phyloP scores from a whole-genome alignment of 495 filamentous ascomycete genomes.

The Bacidia rubella region DNA sequence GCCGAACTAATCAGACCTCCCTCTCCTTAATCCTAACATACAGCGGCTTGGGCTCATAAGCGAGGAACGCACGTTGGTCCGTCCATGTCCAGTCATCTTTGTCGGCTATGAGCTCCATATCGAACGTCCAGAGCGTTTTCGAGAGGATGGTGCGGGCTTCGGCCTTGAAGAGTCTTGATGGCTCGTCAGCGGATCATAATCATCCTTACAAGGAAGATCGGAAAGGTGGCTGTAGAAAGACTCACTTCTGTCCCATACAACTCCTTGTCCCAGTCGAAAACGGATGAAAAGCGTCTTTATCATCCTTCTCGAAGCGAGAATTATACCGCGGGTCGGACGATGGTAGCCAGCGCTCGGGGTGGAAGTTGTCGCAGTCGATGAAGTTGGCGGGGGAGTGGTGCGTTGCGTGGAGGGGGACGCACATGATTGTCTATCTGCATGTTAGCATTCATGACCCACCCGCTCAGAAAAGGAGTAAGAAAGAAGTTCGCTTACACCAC shows the following conservation, averaged over 20 bases:
- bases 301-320: neutral
- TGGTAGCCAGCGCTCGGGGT: constrained; percentile 15
- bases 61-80: neutral
- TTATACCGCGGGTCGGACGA: neutral
- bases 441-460: neutral
- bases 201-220: neutral
- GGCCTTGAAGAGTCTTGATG: neutral
- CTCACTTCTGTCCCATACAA: constrained; percentile 4
- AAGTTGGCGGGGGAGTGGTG: constrained; percentile 9
- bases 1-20: neutral
- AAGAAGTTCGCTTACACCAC: constrained; percentile 10
- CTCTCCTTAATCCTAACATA: constrained; percentile 2
- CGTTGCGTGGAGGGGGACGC: neutral
- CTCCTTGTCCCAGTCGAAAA: neutral
- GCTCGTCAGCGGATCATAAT: neutral
- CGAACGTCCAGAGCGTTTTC: neutral
- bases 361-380: constrained; percentile 5
- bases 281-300: constrained; percentile 5
- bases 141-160: constrained; percentile 2
- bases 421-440: constrained; percentile 6
- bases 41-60: constrained; percentile 3
- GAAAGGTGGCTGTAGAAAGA: neutral
- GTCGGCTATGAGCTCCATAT: neutral
- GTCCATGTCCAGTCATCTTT: neutral
- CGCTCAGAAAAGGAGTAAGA: neutral